Base-by-base conservation (phyloP, 1,284 basidiomycete genomes). In the Pholiota adiposa region DNA sequence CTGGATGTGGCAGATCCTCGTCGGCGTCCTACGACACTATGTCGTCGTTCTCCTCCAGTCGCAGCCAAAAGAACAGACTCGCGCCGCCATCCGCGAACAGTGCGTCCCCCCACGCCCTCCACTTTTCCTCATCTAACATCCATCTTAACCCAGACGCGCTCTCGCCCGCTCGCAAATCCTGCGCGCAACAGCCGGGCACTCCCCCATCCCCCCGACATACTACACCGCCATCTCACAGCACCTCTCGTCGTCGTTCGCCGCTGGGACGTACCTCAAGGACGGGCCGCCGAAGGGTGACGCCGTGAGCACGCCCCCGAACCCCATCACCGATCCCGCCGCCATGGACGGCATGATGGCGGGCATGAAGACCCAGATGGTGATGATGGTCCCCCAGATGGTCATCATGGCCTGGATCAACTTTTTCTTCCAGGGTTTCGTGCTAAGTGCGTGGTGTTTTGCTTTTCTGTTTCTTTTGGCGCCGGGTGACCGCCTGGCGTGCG, bases 391-490 rank as follows among this genome's bases (percentile, higher is more conserved):
- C 8, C 94, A 98, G 76, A 98, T 98, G 89, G 83, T 98, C 64
- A 96, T 99, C 69, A 99, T 99, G 97, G 97, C 96, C 63, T 99
- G 97, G 94, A 97, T 99, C 80, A 98, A 97, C 77, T 96, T 97
- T 75, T 99, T 99, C 87, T 99, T 99, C 79, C 93, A 94, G 65
- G 97, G 97, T 33, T 98, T 99, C 73, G 93, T 99, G 54, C 84
- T 98, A 61, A 97, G 97, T 98, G 74, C 36, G 16, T 33, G 12
- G 36, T 48, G 3, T 19, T 7, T 33, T 34, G 14, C 19, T 57
- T 11, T 14, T n/a, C 29, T 23, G 61, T 25, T 21, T 49, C 34
- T 50, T 56, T 53, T 52, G 36, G 36, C 56, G 46, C 43, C 27
- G 25, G n/a, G n/a, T n/a, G n/a, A n/a, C n/a, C n/a, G n/a, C n/a